These are phyloP conservation scores for Solanum arcanum DNA, from an alignment of 257 asterid species.

Conservation along the genomic window DNA sequence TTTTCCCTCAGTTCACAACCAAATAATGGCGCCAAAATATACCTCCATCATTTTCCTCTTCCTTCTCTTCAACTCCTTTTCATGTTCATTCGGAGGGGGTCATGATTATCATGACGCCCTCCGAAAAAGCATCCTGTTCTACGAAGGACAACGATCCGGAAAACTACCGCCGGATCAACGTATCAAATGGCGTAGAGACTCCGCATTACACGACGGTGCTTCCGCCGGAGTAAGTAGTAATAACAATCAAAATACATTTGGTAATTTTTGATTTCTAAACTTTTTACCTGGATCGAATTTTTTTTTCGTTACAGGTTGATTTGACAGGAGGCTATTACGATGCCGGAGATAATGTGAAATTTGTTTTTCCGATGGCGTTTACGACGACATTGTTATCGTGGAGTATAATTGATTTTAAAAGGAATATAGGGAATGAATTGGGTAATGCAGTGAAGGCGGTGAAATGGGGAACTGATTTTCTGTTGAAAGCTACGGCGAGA, in stretches of 20 bases:
- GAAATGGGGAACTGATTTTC: slow-evolving; percentile 75
- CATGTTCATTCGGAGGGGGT: slow-evolving; percentile 2
- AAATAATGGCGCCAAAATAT: slow-evolving; percentile 60
- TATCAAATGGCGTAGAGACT: slow-evolving; percentile 66
- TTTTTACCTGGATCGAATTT: not conserved
- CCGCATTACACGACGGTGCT: slow-evolving; percentile 77
- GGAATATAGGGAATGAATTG: slow-evolving; percentile 52
- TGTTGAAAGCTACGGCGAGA: slow-evolving; percentile 64
- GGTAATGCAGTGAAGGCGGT: slow-evolving; percentile 52
- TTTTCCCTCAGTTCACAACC: not conserved
- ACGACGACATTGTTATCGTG: slow-evolving; percentile 65
- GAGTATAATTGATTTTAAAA: slow-evolving; percentile 74
- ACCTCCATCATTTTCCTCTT: slow-evolving; percentile 10
- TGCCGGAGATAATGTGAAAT: slow-evolving; percentile 86
- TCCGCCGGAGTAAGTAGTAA: slow-evolving; percentile 39
- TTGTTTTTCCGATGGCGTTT: slow-evolving; percentile 88
- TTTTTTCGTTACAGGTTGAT: slow-evolving; percentile 35
- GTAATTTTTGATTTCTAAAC: no score
- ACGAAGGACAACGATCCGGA: slow-evolving; percentile 96
- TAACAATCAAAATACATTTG: no score
- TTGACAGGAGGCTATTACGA: slow-evolving; percentile 82
- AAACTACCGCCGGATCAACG: slow-evolving; percentile 73
- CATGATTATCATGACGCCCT: slow-evolving; percentile 79
- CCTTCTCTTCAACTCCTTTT: not conserved
- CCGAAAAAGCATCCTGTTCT: slow-evolving; percentile 72